Evolutionary conservation across 2,329 filamentous ascomycete species (phyloP), one percentile per base, ranked within the genome.

Genomic region (Trichoderma sp.): DNA sequence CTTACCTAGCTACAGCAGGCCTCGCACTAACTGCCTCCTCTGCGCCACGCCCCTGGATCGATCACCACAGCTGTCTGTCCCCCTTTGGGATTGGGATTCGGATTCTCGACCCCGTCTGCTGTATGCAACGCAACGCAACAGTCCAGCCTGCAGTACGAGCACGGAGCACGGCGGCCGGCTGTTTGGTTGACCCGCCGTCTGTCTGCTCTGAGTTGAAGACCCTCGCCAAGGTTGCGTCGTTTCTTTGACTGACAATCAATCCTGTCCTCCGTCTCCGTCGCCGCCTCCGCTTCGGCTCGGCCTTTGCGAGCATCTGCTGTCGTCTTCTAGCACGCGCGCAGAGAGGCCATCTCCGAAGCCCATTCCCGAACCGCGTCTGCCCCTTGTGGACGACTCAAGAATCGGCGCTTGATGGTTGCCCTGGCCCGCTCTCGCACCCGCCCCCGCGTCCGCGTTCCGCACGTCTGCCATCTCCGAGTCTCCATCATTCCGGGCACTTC

Each of bases 11-110:
- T 26, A 57, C 50, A 36, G 53, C 39, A 39, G 53, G 64, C 11
- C 53, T 28, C 55, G 64, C 34, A 30, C 64, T 43, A 67, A 39
- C 50, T 36, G 53, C 9, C 9, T 69, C 36, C 13, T 68, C 57
- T 70, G 55, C 55, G 36, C 65, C 67, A 62, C 63, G 36, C 67
- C 67, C 67, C 67, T 70, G 67, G 58, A 63, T 62, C 67, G 32
- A 47, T 39, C 23, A 55, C 50, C 50, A 34, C 62, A 47, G 39
- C 58, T 39, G 67, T 43, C 57, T 63, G 53, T 26, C 36, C 64
- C 50, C 28, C n/a, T 61, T 68, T 59, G 36, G 65, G 65, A 9
- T 26, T 68, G 55, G 36, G 36, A 68, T 47, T 68, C 55, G 36
- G 36, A 68, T 47, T 68, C 55, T 59, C 55, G 53, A 28, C 36